Base-by-base conservation (phyloP, 2,329 filamentous ascomycete genomes). In the Stromatinia cepivora region DNA sequence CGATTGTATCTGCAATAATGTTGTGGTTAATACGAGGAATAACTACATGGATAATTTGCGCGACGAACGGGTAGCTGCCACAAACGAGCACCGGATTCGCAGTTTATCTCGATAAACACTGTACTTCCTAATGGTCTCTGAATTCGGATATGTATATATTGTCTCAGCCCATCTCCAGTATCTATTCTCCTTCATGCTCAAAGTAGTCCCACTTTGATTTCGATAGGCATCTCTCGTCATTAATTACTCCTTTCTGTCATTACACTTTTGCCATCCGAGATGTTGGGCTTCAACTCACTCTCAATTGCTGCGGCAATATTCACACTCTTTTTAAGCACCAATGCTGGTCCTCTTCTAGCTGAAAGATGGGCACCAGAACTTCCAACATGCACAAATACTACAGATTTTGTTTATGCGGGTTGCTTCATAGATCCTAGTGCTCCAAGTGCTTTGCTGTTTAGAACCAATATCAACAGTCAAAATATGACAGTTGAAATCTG, bases 401-500 rank as follows among this genome's bases (percentile, higher is more conserved):
- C 78, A 34, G 72, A 74, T 69, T 80, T 78, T 67, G 74, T 76
- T 7, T 80, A 79, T 70, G 75, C 76, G 22, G 79, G 79, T 56
- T 80, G 79, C 70, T 80, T 75, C 66, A 10, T 64, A 25, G 78
- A 79, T 64, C 70, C 71, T 25, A 73, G 75, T 46, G 70, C 66
- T 59, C 71, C 78, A 45, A 70, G 74, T 13, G 71, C 78, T 58
- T 74, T 80, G 7, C 73, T 77, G 15, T 79, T 76, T 63, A 67
- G 63, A 58, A 72, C 74, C 34, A 73, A 74, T 39, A 69, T 79
- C 7, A 71, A 76, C 25, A 75, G 71, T 39, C 69, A 74, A 66
- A 78, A 77, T 46, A 79, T 79, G 72, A 80, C 79, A 0, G 74
- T 80, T 6, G 76, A 79, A 72, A 74, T 69, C 25, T 80, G 79